Evolutionary conservation across 805 yeast genomes (phyloP).

Genomic region (Candida nemodendra): DNA sequence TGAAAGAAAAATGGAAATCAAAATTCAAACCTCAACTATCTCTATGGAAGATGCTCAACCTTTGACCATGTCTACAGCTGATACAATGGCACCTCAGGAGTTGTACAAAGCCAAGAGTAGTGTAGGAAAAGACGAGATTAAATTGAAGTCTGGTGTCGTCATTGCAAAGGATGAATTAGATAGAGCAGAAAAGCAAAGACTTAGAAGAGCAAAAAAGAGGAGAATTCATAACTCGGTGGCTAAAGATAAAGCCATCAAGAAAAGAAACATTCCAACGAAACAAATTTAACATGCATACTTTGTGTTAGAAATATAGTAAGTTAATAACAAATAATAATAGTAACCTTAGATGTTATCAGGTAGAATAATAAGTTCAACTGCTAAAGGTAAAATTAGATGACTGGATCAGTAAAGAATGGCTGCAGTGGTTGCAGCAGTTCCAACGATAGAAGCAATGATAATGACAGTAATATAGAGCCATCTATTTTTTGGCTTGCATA

Average conservation of each 20-base stretch:
- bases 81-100: conserved; percentile 93
- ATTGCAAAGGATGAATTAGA: conserved; percentile 79
- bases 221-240: conserved; percentile 44
- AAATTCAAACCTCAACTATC: conserved; percentile 78
- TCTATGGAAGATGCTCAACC: conserved; percentile 98
- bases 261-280: conserved; percentile 23
- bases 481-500: conserved; percentile 52
- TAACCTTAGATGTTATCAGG: no score
- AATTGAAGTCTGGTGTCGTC: conserved; percentile 73
- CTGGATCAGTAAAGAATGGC: conserved; percentile 31
- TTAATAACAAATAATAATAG: no score
- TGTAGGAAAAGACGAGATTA: conserved; percentile 55
- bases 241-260: conserved; percentile 31
- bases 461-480: conserved; percentile 43
- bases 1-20: conserved; percentile 74
- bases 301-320: neutral
- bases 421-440: conserved; percentile 62
- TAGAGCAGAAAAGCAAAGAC: conserved; percentile 81
- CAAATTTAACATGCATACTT: conserved; percentile 8
- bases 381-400: neutral
- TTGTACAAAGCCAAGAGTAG: conserved; percentile 56
- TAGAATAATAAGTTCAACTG: no score
- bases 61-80: conserved; percentile 66
- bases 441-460: conserved; percentile 45
- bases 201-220: conserved; percentile 84